phyloP scores from a whole-genome alignment of 169 alveolate genomes.

The Plasmodium vinckei region DNA sequence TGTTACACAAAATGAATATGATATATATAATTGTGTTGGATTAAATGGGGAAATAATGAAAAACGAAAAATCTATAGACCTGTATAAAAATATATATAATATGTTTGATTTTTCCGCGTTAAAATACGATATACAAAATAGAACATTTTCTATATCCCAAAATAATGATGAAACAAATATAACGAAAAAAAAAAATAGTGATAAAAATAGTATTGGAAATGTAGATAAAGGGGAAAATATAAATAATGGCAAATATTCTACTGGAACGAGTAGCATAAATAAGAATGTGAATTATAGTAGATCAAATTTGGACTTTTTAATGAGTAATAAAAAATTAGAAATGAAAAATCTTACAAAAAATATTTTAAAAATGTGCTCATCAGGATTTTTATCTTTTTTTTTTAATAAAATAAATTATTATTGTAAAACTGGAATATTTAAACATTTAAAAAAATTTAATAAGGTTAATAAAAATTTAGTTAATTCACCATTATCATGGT shows the following conservation, averaged over 20 bases:
- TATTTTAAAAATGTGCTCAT: conserved; percentile 56
- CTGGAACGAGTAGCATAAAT: not conserved
- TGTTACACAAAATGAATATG: conserved; percentile 55
- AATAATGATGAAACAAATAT: not conserved
- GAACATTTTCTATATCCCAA: no score
- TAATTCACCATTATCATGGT: conserved; percentile 66
- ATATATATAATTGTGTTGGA: conserved; percentile 64
- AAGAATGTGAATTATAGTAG: not conserved
- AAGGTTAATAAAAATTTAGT: conserved; percentile 44
- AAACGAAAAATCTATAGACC: conserved; percentile 57
- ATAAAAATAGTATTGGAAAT: not conserved
- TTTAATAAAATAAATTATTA: conserved; percentile 72
- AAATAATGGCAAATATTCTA: not conserved
- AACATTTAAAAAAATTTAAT: conserved; percentile 49
- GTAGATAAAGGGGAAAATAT: not conserved
- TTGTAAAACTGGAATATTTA: conserved; percentile 71
- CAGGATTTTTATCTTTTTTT: conserved; percentile 51
- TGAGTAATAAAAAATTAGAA: conserved; percentile 23
- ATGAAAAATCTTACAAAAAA: conserved; percentile 60
- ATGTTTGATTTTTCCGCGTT: conserved; percentile 25
- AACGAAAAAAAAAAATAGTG: not conserved
- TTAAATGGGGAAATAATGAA: conserved; percentile 73
- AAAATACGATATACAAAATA: conserved; percentile 14
- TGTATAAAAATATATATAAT: conserved; percentile 57
- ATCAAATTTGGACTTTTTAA: conserved; percentile 5